A percentile compares a stretch with the other conserved stretches of the same genome.
Evolutionary conservation across 2,329 filamentous ascomycete genomes (phyloP).

Genomic region (Colletotrichum scovillei): DNA sequence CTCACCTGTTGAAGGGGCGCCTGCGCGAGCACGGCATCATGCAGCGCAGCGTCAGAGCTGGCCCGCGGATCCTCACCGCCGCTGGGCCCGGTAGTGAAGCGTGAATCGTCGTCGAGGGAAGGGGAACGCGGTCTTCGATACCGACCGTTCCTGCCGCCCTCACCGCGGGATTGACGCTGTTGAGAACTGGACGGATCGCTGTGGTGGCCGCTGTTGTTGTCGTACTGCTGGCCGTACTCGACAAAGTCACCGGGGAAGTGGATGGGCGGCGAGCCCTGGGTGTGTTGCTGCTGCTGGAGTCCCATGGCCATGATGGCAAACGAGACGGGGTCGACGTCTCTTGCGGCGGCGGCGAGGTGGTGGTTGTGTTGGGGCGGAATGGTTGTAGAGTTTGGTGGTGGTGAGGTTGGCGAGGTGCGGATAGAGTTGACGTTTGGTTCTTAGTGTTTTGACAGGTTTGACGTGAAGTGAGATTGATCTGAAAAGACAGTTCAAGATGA

Average conservation of each 20-base stretch:
- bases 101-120: slow-evolving; percentile 33
- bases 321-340: slow-evolving; percentile 9
- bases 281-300: slow-evolving; percentile 27
- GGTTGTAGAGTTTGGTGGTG: not conserved
- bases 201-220: not conserved
- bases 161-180: slow-evolving; percentile 15
- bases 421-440: not conserved
- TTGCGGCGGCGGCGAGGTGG: not conserved
- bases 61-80: slow-evolving; percentile 19
- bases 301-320: slow-evolving; percentile 33
- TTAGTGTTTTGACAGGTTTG: not conserved
- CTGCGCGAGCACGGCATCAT: slow-evolving; percentile 34
- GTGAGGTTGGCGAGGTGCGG: not conserved
- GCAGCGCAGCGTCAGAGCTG: slow-evolving; percentile 20
- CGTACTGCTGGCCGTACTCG: slow-evolving; percentile 28
- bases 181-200: not conserved
- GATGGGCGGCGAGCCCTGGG: slow-evolving; percentile 26
- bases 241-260: slow-evolving; percentile 30
- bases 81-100: slow-evolving; percentile 26
- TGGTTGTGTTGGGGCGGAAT: not conserved
- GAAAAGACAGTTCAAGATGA: not conserved
- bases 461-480: not conserved
- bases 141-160: slow-evolving; percentile 18
- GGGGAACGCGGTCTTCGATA: slow-evolving; percentile 32
- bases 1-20: slow-evolving; percentile 30